Conservation (phyloP, 306 rosid species). For the Ormosia semicastrata region DNA sequence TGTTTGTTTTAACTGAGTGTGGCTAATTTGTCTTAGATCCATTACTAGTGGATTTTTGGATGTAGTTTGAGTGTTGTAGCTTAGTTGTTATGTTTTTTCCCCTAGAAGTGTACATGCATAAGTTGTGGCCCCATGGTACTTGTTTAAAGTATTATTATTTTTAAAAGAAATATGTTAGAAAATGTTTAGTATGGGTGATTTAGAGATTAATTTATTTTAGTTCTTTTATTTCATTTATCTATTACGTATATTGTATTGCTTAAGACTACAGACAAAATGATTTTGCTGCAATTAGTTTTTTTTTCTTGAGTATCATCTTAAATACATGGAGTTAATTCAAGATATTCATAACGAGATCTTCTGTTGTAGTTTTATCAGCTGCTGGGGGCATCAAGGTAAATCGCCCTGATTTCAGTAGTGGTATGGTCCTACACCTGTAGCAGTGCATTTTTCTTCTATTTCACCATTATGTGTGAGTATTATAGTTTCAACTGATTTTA, state of each 20-base stretch:
- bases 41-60: neutral
- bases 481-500: neutral
- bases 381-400: conserved; percentile 90
- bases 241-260: neutral
- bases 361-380: conserved; percentile 79
- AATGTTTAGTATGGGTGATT: neutral
- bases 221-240: neutral
- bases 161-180: neutral
- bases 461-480: neutral
- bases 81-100: neutral
- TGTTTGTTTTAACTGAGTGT: neutral
- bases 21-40: neutral
- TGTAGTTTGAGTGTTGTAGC: neutral
- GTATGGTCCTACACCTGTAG: conserved; percentile 47
- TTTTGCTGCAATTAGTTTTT: neutral
- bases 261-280: neutral
- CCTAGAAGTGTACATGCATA: neutral
- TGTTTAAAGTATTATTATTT: neutral
- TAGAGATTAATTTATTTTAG: neutral
- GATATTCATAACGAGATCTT: conserved; percentile 30
- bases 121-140: neutral
- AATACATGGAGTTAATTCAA: conserved; percentile 5
- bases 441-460: conserved; percentile 22
- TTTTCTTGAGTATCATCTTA: neutral
- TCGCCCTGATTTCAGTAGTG: conserved; percentile 47